Evolutionary conservation across 805 yeast species (phyloP).

Genomic region (Zygosaccharomyces siamensis): DNA sequence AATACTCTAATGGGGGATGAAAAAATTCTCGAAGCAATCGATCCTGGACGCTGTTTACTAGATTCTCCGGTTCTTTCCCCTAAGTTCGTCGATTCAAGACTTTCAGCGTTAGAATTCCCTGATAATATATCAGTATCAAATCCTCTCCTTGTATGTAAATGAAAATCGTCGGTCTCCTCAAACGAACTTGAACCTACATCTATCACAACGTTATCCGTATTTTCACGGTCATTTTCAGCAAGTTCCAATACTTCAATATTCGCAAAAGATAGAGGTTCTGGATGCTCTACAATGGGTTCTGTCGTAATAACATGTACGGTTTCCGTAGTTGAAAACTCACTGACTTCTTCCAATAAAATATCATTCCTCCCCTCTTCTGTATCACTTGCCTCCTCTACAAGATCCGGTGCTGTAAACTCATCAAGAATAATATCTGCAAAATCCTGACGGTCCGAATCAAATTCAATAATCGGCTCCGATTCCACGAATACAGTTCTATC

Average conservation of each 20-base stretch:
- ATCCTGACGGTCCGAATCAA: neutral
- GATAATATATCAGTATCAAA: neutral
- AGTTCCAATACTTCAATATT: neutral
- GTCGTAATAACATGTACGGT: neutral
- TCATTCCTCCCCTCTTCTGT: neutral
- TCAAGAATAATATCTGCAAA: neutral
- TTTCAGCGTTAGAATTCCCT: neutral
- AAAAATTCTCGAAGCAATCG: conserved; percentile 5
- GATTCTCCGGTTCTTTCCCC: neutral
- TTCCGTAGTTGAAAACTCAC: neutral
- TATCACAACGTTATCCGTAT: neutral
- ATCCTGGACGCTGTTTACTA: neutral
- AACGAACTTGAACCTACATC: neutral
- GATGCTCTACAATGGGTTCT: conserved; percentile 6
- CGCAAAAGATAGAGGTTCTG: neutral
- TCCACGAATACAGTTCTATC: neutral
- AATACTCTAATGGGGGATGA: conserved; percentile 18
- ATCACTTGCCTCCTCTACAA: neutral
- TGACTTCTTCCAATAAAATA: conserved; percentile 1
- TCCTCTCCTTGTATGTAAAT: neutral
- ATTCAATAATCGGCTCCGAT: conserved; percentile 9
- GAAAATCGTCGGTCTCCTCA: neutral
- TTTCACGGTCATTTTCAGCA: neutral
- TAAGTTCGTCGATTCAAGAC: neutral
- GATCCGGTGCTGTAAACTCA: conserved; percentile 4